Percentiles rank a stretch among this genome's conserved stretches.
phyloP scores from a whole-genome alignment of 768 basidiomycete species.

The Leccinum longicurvipes region DNA sequence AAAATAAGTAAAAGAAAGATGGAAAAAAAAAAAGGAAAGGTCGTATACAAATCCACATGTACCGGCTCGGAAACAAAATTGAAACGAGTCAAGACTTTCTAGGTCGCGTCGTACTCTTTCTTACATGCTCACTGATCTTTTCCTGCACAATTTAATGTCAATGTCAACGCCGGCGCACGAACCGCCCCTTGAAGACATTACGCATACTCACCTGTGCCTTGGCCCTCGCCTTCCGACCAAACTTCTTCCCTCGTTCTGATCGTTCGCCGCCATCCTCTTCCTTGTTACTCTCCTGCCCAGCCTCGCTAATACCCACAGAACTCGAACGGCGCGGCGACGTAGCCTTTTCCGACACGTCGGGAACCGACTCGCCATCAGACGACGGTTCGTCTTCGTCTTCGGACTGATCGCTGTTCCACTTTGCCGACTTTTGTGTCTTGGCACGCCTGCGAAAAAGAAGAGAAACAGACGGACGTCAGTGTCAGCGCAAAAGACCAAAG shows the following conservation, averaged over 20 bases:
- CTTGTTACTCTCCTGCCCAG: constrained; percentile 26
- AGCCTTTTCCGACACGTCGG: constrained; percentile 38
- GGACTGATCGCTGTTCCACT: constrained; percentile 33
- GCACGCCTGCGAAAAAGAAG: constrained; percentile 20
- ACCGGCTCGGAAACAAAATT: not conserved
- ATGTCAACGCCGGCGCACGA: not conserved
- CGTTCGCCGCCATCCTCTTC: constrained; percentile 28
- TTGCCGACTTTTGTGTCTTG: constrained; percentile 28
- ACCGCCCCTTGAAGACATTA: not conserved
- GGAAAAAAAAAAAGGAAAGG: constrained; percentile 8
- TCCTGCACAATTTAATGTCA: constrained; percentile 9
- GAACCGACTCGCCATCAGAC: constrained; percentile 31
- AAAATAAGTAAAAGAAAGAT: not conserved
- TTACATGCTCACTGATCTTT: constrained; percentile 29
- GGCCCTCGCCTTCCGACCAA: constrained; percentile 38
- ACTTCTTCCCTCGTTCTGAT: constrained; percentile 32
- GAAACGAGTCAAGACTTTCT: constrained; percentile 23
- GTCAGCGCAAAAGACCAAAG: not conserved
- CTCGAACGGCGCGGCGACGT: constrained; percentile 23
- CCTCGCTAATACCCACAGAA: constrained; percentile 40
- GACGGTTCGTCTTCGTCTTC: constrained; percentile 27
- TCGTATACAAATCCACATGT: constrained; percentile 5
- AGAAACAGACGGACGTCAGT: constrained; percentile 3
- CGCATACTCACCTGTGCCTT: constrained; percentile 37
- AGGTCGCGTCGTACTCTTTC: constrained; percentile 21